Base-by-base conservation (phyloP, 2,329 filamentous ascomycete species). In the Ophiocordyceps australis region DNA sequence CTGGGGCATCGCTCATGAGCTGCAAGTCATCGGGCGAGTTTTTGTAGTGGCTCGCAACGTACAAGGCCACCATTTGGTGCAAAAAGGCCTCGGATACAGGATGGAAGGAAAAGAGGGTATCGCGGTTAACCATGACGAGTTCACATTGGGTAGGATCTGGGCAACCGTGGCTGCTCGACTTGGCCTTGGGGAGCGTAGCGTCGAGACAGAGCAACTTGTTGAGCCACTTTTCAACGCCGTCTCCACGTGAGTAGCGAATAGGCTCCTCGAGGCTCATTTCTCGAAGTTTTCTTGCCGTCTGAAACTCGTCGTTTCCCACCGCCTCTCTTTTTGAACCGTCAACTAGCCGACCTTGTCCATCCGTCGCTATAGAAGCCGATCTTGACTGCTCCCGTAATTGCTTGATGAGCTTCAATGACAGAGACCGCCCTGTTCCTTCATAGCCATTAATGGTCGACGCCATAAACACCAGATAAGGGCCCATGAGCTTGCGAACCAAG, bases 381-480 rank as follows among this genome's bases (percentile, higher is more conserved):
- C 79, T 65, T 18, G 86, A 91, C 46, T 98, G 85, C 41, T 98
- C 86, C 30, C 89, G 75, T 14, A 98, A 68, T 52, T 98, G 86
- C 48, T 95, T 91, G 35, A 98, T 94, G 36, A 98, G 64, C 55
- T 98, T 98, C 28, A 98, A 59, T 1, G 89, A 95, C 5, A 98
- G 63, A 1, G 89, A 95, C 30, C 89, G 73, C 21, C 89, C 89
- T 6, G 89, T 98, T 29, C 89, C 89, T 56, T 98, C 89, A 47
- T 98, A 98, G 30, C 89, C 89, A 45, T 95, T 95, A 55, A 98
- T 94, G 2, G 89, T 98, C 1, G 89, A 98, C 1, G 91, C 83
- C 89, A 98, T 95, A 53, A 98, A 98, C 7, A 95, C 83, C 20
- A 98, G 61, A 50, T 98, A 98, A 10, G 86, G 86, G 0, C 89